phyloP scores from a whole-genome alignment of 306 rosid genomes.

The Cyclanthera cordifolia region DNA sequence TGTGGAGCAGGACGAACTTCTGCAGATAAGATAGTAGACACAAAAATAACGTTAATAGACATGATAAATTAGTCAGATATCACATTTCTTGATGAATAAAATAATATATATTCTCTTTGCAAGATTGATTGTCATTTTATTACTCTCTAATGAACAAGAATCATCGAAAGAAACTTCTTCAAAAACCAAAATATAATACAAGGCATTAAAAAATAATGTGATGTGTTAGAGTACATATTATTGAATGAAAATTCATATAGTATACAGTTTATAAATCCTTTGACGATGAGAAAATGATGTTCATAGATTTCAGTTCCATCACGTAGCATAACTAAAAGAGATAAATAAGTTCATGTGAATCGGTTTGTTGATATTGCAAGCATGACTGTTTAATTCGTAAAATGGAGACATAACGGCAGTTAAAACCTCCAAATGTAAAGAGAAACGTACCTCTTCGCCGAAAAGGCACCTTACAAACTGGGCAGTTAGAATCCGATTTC shows the following conservation, averaged over 20 bases:
- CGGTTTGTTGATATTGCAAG: too few species aligned
- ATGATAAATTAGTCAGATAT: background rate
- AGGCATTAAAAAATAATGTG: background rate
- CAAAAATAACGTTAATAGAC: background rate
- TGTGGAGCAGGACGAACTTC: slow-evolving; percentile 91
- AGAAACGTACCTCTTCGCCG: slow-evolving; percentile 53
- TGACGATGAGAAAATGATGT: background rate
- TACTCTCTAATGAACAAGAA: background rate
- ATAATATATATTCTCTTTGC: background rate
- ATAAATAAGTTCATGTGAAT: background rate
- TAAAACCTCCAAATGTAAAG: background rate
- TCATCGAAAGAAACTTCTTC: background rate
- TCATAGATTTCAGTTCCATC: background rate
- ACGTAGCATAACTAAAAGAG: background rate
- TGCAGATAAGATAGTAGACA: slow-evolving; percentile 3
- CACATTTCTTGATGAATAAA: background rate
- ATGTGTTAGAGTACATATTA: background rate
- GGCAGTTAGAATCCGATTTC: slow-evolving; percentile 64
- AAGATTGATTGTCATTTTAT: background rate
- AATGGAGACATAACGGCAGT: background rate
- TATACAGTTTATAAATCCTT: background rate
- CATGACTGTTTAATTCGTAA: background rate
- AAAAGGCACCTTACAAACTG: slow-evolving; percentile 78
- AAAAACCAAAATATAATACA: background rate
- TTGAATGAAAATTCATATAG: background rate